Conservation (phyloP, 2,329 filamentous ascomycete genomes). For the Torrubiella hemipterigena region DNA sequence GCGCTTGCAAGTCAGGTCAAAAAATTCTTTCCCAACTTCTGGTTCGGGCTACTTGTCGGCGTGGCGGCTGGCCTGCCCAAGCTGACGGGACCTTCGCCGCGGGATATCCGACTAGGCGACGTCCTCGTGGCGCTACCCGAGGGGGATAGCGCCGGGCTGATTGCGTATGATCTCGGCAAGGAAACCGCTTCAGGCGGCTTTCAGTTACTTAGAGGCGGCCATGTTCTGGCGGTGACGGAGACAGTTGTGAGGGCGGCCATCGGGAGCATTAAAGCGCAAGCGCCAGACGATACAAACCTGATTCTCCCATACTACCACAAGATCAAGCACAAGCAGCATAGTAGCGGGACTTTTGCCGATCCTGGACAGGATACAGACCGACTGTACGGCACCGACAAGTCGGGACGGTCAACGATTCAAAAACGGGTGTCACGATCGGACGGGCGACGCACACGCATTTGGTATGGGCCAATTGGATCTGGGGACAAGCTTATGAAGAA, state of each 20-base stretch:
- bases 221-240: slow-evolving; percentile 13
- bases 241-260: slow-evolving; percentile 16
- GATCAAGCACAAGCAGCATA: slow-evolving; percentile 11
- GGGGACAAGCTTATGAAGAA: slow-evolving; percentile 18
- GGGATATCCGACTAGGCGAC: slow-evolving; percentile 24
- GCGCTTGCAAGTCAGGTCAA: slow-evolving; percentile 21
- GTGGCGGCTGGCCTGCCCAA: slow-evolving; percentile 23
- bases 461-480: slow-evolving; percentile 19
- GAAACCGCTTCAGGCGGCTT: slow-evolving; percentile 13
- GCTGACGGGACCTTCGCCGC: slow-evolving; percentile 10
- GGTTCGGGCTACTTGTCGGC: slow-evolving; percentile 25
- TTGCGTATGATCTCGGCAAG: slow-evolving; percentile 19
- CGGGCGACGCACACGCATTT: slow-evolving; percentile 12
- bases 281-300: slow-evolving; percentile 8
- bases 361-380: slow-evolving; percentile 7
- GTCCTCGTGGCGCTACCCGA: slow-evolving; percentile 18
- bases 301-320: slow-evolving; percentile 12
- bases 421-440: slow-evolving; percentile 6
- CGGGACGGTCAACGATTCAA: slow-evolving; percentile 1
- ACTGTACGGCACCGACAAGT: slow-evolving; percentile 8
- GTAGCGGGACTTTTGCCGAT: slow-evolving; percentile 11
- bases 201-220: slow-evolving; percentile 10
- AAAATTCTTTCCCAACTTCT: slow-evolving; percentile 21
- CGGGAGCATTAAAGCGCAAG: slow-evolving; percentile 10
- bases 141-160: slow-evolving; percentile 13